Conservation (phyloP, 768 basidiomycete species). For the Termitomyces sp. region DNA sequence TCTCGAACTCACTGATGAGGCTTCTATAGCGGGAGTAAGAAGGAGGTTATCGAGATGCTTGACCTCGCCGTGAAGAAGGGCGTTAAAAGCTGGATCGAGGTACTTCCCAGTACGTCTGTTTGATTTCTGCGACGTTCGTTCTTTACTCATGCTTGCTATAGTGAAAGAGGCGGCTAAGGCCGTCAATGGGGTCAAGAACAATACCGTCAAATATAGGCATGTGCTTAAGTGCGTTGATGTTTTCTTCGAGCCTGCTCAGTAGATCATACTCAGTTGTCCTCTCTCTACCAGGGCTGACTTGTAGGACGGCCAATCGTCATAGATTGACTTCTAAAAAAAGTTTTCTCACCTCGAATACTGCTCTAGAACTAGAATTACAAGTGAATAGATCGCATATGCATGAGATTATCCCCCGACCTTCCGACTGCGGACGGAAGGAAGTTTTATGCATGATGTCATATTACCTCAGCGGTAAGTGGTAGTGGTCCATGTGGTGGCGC, state of each 20-base stretch:
- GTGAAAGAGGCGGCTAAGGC: slow-evolving; percentile 47
- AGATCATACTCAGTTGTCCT: too few species aligned
- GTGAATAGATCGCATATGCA: too few species aligned
- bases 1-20: too few species aligned
- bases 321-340: too few species aligned
- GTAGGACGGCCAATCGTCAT: too few species aligned
- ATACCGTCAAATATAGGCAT: slow-evolving; percentile 50
- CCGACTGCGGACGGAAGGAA: too few species aligned
- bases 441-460: too few species aligned
- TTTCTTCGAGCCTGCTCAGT: background rate
- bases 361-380: too few species aligned
- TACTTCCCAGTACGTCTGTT: slow-evolving; percentile 33
- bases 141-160: background rate
- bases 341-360: too few species aligned
- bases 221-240: slow-evolving; percentile 33
- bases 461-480: too few species aligned
- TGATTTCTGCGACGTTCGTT: background rate
- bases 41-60: slow-evolving; percentile 50
- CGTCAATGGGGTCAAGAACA: slow-evolving; percentile 41
- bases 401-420: too few species aligned
- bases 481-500: too few species aligned
- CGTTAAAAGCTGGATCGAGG: slow-evolving; percentile 44
- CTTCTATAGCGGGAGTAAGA: background rate
- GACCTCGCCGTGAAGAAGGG: slow-evolving; percentile 51
- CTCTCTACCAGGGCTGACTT: background rate